Evolutionary conservation across 345 rosid genomes (phyloP).

Genomic region (Dimocarpus longan): DNA sequence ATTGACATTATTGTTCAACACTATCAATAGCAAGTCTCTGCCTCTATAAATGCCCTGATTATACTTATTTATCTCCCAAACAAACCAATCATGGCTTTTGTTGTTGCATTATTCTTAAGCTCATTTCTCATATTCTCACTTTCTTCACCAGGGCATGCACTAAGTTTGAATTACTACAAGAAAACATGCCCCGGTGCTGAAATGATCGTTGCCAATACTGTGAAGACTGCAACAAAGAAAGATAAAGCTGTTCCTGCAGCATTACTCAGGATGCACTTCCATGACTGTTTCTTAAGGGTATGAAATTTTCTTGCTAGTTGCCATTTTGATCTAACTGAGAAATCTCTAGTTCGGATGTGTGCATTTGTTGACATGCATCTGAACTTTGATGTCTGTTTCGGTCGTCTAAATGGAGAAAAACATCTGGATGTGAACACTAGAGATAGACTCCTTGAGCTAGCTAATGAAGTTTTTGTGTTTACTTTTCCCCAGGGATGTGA

Average conservation of each 20-base stretch:
- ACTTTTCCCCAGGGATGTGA: conserved; percentile 42
- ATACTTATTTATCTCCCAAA: conserved; percentile 2
- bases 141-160: conserved; percentile 24
- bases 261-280: conserved; percentile 55
- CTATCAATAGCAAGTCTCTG: not conserved
- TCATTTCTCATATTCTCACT: conserved; percentile 28
- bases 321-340: not conserved
- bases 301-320: not conserved
- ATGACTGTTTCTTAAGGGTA: conserved; percentile 55
- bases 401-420: not conserved
- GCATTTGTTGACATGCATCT: not conserved
- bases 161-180: conserved; percentile 47
- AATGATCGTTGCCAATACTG: conserved; percentile 28
- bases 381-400: not conserved
- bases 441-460: not conserved
- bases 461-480: not conserved
- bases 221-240: conserved; percentile 32
- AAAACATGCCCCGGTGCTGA: conserved; percentile 48
- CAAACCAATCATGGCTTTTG: conserved; percentile 29
- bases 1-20: conserved; percentile 10
- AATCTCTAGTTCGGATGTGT: not conserved
- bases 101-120: conserved; percentile 24
- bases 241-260: conserved; percentile 51
- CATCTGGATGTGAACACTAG: not conserved
- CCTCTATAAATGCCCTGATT: conserved; percentile 16